A percentile compares a stretch with the other conserved stretches of the same genome.
phyloP scores from a whole-genome alignment of 164 flowering plant genomes.

The Sedum album region DNA sequence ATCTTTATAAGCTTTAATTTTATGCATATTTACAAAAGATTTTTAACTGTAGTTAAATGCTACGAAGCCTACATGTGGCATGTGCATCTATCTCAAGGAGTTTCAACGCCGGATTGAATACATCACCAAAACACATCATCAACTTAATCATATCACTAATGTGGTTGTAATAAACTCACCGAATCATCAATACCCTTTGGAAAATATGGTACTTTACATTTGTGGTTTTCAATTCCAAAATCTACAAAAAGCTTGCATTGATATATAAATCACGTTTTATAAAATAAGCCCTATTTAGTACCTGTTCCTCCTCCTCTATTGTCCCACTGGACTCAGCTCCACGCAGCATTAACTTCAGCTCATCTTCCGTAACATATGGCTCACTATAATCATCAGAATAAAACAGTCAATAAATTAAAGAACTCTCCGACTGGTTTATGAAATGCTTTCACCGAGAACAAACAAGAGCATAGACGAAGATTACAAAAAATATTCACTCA shows the following conservation, averaged over 20 bases:
- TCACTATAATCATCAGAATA: slow-evolving; percentile 37
- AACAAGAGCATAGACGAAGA: too few relatives aligned
- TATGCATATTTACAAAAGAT: too few relatives aligned
- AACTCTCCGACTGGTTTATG: too few relatives aligned
- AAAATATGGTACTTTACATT: too few relatives aligned
- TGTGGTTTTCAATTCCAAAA: too few relatives aligned
- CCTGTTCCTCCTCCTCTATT: slow-evolving; percentile 99
- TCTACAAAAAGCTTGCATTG: neutral
- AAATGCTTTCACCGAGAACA: too few relatives aligned
- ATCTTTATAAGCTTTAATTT: neutral
- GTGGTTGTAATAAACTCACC: too few relatives aligned
- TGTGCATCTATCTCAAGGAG: neutral
- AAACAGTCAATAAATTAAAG: neutral
- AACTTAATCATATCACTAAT: neutral
- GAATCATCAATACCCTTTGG: too few relatives aligned
- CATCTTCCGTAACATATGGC: slow-evolving; percentile 97
- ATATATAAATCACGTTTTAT: neutral
- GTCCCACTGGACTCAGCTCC: slow-evolving; percentile 97
- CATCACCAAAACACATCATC: neutral
- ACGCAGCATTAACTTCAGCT: slow-evolving; percentile 89
- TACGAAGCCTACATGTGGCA: neutral
- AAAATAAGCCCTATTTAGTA: slow-evolving; percentile 16
- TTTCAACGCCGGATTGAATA: neutral
- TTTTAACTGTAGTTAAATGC: too few relatives aligned
- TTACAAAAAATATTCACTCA: too few relatives aligned